Conservation (phyloP, 1,284 basidiomycete genomes). For the Ceratobasidium sp. region DNA sequence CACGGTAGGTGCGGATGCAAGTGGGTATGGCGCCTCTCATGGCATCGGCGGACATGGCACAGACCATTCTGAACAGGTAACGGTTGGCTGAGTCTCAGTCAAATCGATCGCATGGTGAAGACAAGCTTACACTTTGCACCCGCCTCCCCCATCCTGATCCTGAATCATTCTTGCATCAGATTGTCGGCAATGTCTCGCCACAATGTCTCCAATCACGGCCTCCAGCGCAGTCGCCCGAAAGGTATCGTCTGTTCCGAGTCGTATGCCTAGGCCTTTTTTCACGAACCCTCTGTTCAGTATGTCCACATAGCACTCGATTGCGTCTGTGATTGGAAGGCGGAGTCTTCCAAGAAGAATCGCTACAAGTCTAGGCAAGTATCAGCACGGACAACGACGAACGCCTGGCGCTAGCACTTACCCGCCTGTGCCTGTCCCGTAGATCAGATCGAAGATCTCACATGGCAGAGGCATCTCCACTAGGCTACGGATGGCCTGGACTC, state of each 20-base stretch:
- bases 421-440: neutral
- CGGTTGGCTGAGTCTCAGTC: neutral
- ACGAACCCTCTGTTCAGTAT: conserved; percentile 46
- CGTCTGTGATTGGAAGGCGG: neutral
- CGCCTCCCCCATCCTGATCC: neutral
- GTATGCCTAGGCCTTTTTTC: too few relatives aligned
- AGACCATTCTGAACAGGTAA: neutral
- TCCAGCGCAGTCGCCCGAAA: neutral
- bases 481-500: neutral
- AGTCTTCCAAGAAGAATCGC: neutral
- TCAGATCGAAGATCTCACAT: conserved; percentile 52
- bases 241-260: neutral
- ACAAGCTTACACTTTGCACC: neutral
- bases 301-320: neutral
- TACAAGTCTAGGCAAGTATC: neutral
- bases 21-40: neutral
- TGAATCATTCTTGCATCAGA: neutral
- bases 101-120: neutral
- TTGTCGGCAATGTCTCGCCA: neutral
- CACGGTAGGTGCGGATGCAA: neutral
- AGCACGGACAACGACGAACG: neutral
- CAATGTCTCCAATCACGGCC: neutral
- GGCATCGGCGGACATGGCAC: neutral
- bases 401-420: neutral
- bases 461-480: conserved; percentile 41